These are phyloP conservation scores for Neurospora sp. DNA, from an alignment of 495 filamentous ascomycete genomes.

Conservation along the genomic window DNA sequence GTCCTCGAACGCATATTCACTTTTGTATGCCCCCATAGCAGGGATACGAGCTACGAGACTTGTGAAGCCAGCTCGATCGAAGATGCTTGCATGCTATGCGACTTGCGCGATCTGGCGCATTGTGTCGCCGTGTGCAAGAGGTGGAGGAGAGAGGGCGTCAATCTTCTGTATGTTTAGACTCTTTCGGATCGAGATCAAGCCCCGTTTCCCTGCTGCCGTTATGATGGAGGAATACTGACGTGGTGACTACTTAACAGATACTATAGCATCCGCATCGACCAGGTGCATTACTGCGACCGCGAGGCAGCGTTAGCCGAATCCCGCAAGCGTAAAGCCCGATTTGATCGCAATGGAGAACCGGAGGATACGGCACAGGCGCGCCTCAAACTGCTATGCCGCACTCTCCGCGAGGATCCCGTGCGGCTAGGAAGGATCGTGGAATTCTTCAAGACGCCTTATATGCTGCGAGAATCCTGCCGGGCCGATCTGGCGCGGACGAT, in stretches of 20 bases:
- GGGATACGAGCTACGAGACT: slow-evolving; percentile 65
- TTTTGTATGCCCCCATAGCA: slow-evolving; percentile 73
- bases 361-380: slow-evolving; percentile 70
- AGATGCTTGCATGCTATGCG: slow-evolving; percentile 91
- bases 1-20: slow-evolving; percentile 67
- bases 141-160: slow-evolving; percentile 52
- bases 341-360: slow-evolving; percentile 64
- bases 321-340: slow-evolving; percentile 64
- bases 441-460: slow-evolving; percentile 87
- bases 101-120: slow-evolving; percentile 80
- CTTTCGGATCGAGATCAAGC: background rate
- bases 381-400: slow-evolving; percentile 66
- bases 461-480: slow-evolving; percentile 84
- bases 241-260: slow-evolving; percentile 46
- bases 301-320: slow-evolving; percentile 69
- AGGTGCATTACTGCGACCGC: slow-evolving; percentile 87
- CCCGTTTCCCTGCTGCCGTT: background rate
- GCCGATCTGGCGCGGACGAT: slow-evolving; percentile 76
- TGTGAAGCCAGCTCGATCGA: slow-evolving; percentile 75
- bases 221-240: slow-evolving; percentile 1
- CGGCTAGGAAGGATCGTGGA: slow-evolving; percentile 55
- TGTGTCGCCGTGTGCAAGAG: slow-evolving; percentile 61
- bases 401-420: slow-evolving; percentile 62
- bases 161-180: slow-evolving; percentile 47
- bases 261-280: slow-evolving; percentile 80